A percentile compares a stretch with the other conserved stretches of the same genome.
Conservation (phyloP, 2,329 filamentous ascomycete species). For the Metarhizium sp. region DNA sequence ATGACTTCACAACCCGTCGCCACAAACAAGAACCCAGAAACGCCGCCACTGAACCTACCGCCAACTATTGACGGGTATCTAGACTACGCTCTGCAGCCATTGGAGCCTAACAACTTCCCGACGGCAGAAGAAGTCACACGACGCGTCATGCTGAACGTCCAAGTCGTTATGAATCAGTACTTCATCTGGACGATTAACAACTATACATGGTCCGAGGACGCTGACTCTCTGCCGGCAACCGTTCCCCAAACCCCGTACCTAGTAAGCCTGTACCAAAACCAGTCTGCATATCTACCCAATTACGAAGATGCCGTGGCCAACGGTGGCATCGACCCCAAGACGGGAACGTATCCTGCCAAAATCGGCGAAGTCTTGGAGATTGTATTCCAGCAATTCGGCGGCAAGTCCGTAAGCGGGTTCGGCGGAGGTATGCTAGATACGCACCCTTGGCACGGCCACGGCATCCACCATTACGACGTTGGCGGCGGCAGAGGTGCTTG, state of each 20-base stretch:
- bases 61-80: conserved; percentile 1
- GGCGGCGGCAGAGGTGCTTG: conserved; percentile 9
- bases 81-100: conserved; percentile 2
- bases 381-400: conserved; percentile 33
- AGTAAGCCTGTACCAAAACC: conserved; percentile 7
- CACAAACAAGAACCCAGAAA: conserved; percentile 2
- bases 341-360: conserved; percentile 39
- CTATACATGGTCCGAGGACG: conserved; percentile 33
- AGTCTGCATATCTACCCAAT: conserved; percentile 27
- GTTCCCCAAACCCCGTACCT: conserved; percentile 6
- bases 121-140: neutral
- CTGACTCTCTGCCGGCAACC: neutral
- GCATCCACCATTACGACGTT: conserved; percentile 7
- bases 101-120: neutral
- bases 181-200: conserved; percentile 19
- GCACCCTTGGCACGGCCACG: conserved; percentile 11
- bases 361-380: conserved; percentile 48
- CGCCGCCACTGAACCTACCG: neutral
- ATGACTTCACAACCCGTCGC: neutral
- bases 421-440: conserved; percentile 9
- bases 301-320: conserved; percentile 40
- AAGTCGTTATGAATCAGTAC: neutral
- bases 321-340: conserved; percentile 42
- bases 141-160: neutral
- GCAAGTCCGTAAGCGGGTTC: conserved; percentile 21